Conservation (phyloP, 106 monocot genomes). For the Dendrobium chrysotoxum region DNA sequence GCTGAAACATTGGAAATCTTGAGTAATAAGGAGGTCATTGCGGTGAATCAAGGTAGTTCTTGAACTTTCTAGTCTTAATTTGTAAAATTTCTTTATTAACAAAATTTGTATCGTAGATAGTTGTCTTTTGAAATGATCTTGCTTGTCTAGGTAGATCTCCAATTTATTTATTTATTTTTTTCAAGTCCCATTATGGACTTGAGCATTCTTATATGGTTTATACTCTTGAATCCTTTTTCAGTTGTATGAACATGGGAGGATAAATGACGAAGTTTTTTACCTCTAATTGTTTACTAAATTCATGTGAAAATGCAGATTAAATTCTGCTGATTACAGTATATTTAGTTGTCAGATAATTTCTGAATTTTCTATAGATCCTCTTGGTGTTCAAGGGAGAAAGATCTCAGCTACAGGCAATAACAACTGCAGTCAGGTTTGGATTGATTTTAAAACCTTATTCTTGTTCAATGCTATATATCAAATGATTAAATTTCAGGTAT, state of each 20-base stretch:
- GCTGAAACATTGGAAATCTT: conserved; percentile 74
- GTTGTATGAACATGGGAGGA: background rate
- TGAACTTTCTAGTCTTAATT: background rate
- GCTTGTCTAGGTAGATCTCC: background rate
- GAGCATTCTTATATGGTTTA: background rate
- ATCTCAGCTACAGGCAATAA: conserved; percentile 45
- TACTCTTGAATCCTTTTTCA: background rate
- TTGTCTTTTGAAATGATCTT: background rate
- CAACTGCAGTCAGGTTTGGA: conserved; percentile 73
- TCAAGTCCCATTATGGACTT: background rate
- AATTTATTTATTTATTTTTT: background rate
- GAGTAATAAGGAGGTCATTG: conserved; percentile 91
- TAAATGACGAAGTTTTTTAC: background rate
- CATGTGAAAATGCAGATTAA: background rate
- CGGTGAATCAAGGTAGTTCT: conserved; percentile 79
- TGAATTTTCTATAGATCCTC: conserved; percentile 52
- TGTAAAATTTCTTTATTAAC: background rate
- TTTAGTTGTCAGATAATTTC: background rate
- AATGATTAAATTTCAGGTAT: conserved; percentile 48
- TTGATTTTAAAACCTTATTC: background rate
- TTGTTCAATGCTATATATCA: background rate
- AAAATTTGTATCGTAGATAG: background rate
- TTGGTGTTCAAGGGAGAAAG: conserved; percentile 97
- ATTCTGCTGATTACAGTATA: background rate
- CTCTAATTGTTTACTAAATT: background rate